Conservation (phyloP, 164 flowering plant genomes). For the Sextonia rubra region DNA sequence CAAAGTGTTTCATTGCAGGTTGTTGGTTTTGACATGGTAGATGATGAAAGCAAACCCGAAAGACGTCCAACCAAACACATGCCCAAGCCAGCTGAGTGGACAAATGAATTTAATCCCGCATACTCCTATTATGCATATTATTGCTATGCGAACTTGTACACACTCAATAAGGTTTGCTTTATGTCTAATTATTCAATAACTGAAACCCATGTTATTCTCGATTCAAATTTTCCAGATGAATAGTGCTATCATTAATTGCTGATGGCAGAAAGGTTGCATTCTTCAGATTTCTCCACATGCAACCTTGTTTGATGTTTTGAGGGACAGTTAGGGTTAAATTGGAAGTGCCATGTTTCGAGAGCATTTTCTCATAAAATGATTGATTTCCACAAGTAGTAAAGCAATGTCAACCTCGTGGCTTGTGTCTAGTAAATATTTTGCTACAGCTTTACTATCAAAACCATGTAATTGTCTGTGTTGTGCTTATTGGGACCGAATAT, state of each 20-base stretch:
- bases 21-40: slow-evolving; percentile 95
- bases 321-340: too few species aligned
- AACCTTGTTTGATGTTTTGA: background rate
- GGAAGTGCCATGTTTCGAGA: background rate
- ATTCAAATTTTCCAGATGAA: background rate
- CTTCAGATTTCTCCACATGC: background rate
- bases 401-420: background rate
- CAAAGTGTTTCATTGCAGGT: slow-evolving; percentile 44
- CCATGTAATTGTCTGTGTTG: background rate
- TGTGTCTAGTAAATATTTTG: background rate
- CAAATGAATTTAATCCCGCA: slow-evolving; percentile 92
- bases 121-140: slow-evolving; percentile 90
- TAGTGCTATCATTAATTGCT: background rate
- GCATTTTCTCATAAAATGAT: background rate
- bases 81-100: slow-evolving; percentile 97
- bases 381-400: background rate
- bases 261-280: background rate
- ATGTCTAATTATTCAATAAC: background rate
- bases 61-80: slow-evolving; percentile 99
- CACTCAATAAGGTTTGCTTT: slow-evolving; percentile 70
- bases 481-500: background rate
- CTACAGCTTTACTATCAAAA: background rate
- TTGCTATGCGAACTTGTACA: slow-evolving; percentile 93
- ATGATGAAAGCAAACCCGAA: slow-evolving; percentile 99
- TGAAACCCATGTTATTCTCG: background rate